phyloP scores from a whole-genome alignment of 495 filamentous ascomycete species.

The Elasticomyces elasticus region DNA sequence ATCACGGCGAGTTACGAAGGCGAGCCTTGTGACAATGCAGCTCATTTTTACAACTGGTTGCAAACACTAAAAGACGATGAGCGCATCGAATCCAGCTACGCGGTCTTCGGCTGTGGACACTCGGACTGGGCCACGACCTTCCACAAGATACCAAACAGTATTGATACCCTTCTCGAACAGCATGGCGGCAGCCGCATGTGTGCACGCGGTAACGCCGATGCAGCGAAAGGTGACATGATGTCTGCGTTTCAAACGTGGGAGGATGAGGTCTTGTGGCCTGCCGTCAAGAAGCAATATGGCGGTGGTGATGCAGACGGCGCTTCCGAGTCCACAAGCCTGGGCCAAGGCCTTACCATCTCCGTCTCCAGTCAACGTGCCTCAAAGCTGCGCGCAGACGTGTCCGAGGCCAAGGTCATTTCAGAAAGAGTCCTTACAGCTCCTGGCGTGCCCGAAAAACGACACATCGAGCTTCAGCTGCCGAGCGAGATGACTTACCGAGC shows the following conservation, averaged over 20 bases:
- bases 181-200: slow-evolving; percentile 14
- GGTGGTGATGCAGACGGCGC: not conserved
- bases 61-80: slow-evolving; percentile 40
- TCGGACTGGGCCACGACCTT: slow-evolving; percentile 62
- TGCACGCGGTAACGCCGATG: slow-evolving; percentile 11
- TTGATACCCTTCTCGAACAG: slow-evolving; percentile 36
- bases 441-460: slow-evolving; percentile 48
- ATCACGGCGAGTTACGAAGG: slow-evolving; percentile 68
- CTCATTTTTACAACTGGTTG: slow-evolving; percentile 59
- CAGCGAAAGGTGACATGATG: slow-evolving; percentile 19
- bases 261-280: slow-evolving; percentile 19
- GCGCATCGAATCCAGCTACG: slow-evolving; percentile 45
- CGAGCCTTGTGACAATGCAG: slow-evolving; percentile 63
- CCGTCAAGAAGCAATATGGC: slow-evolving; percentile 6
- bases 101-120: slow-evolving; percentile 57
- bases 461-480: slow-evolving; percentile 57
- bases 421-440: slow-evolving; percentile 40
- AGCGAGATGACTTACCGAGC: slow-evolving; percentile 55
- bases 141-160: slow-evolving; percentile 56
- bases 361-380: slow-evolving; percentile 9
- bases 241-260: slow-evolving; percentile 19
- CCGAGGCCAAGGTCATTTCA: slow-evolving; percentile 7
- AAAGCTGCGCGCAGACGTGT: slow-evolving; percentile 3
- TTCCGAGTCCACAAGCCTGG: not conserved
- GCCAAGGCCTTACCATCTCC: slow-evolving; percentile 1